phyloP scores from a whole-genome alignment of 192 early-diverging fungal genomes.

The Gonapodya sp. region DNA sequence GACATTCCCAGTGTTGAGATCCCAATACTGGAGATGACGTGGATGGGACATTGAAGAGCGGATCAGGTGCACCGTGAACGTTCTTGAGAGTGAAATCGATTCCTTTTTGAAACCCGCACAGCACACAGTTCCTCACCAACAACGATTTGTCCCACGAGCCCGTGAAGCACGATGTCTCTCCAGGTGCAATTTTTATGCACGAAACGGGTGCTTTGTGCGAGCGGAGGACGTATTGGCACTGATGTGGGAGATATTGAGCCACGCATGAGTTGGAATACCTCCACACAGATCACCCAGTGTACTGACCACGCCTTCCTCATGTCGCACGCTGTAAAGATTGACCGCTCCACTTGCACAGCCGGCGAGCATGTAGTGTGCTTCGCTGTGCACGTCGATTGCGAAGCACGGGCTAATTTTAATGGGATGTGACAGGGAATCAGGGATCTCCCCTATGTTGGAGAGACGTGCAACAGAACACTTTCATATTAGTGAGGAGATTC shows the following conservation, averaged over 20 bases:
- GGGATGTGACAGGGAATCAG: background rate
- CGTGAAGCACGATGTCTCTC: slow-evolving; percentile 71
- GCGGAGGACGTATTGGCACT: slow-evolving; percentile 69
- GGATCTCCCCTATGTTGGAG: background rate
- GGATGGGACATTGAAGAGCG: background rate
- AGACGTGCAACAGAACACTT: too few species aligned
- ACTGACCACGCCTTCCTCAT: slow-evolving; percentile 78
- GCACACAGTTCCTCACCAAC: slow-evolving; percentile 40
- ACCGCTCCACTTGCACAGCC: slow-evolving; percentile 77
- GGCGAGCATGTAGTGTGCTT: slow-evolving; percentile 74
- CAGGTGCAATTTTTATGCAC: slow-evolving; percentile 65
- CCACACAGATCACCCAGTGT: slow-evolving; percentile 1
- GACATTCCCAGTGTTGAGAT: slow-evolving; percentile 67
- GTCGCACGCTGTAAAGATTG: slow-evolving; percentile 76
- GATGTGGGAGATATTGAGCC: too few species aligned
- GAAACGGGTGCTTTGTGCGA: slow-evolving; percentile 81
- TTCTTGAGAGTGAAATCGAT: slow-evolving; percentile 15
- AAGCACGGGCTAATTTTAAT: slow-evolving; percentile 79
- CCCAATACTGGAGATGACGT: slow-evolving; percentile 55
- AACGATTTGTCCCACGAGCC: slow-evolving; percentile 92
- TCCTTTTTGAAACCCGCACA: background rate
- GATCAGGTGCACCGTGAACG: too few species aligned
- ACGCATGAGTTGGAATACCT: too few species aligned
- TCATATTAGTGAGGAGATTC: too few species aligned
- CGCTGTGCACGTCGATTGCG: slow-evolving; percentile 85